Evolutionary conservation across 257 asterid species (phyloP), one percentile per base, ranked within the genome.

Genomic region (Cordia subcordata): DNA sequence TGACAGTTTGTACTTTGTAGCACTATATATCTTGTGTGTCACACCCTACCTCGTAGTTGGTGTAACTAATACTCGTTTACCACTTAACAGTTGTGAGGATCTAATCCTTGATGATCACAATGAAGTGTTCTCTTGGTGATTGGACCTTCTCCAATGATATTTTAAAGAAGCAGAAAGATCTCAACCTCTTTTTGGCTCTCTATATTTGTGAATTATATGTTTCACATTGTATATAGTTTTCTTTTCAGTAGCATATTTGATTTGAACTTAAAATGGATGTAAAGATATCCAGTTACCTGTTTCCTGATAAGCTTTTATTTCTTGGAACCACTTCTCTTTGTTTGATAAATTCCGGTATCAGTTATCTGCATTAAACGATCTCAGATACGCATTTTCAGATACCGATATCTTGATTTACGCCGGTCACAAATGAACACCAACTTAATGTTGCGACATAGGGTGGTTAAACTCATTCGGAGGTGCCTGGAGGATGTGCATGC

Each of bases 371-470:
- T 60, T 72, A 57, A 56, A 59, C 53, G 10, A n/a, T 57, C 60
- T 64, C 35, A 27, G 35, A 27, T 27, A 27, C 6, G 35, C 35
- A 27, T 27, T 27, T 17, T 40, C 78, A 93, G 99, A 69, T 85
- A 86, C 57, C 97, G 96, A 55, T 89, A 87, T 78, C 96, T 93
- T 72, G 99, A 93, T 81, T 77, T 93, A 69, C 94, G 99, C 1
- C 85, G 99, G 22, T 80, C 85, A 51, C 82, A 81, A 49, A 85
- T 93, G 95, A 75, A 57, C 68, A 70, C 86, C 35, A 93, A 93
- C 68, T 78, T 93, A 69, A 68, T 93, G 76, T 72, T 93, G 84
- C 82, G 97, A 47, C 97, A 93, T 79, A 82, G 70, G 72, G 94
- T 93, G 74, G 85, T 93, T 65, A 93, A 93, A 78, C 90, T 89